Percentiles rank a stretch among this genome's conserved stretches.
These are phyloP conservation scores for Mucor ambiguus DNA, from an alignment of 371 early-diverging fungal genomes.

Conservation along the genomic window DNA sequence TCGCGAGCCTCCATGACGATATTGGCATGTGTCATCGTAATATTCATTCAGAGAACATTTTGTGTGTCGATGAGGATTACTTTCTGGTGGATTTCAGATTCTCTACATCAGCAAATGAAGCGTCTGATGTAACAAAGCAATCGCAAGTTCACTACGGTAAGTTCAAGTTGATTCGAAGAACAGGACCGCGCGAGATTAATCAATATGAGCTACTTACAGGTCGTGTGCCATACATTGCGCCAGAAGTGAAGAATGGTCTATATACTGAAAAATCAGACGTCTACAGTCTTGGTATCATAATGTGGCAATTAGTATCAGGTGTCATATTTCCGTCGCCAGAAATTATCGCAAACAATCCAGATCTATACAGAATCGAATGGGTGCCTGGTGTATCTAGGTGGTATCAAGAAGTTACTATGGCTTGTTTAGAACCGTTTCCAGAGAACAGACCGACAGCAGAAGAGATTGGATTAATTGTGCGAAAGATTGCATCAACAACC, in stretches of 20 bases:
- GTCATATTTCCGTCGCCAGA: constrained; percentile 46
- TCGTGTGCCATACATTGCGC: constrained; percentile 60
- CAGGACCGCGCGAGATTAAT: not conserved
- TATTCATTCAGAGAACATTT: constrained; percentile 40
- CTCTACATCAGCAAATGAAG: constrained; percentile 40
- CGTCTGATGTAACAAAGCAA: constrained; percentile 29
- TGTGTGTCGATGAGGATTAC: constrained; percentile 40
- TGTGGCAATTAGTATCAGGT: constrained; percentile 51
- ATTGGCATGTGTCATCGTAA: constrained; percentile 48
- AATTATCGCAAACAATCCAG: constrained; percentile 28
- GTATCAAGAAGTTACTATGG: constrained; percentile 14
- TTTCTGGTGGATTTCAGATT: constrained; percentile 43
- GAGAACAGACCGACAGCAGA: constrained; percentile 15
- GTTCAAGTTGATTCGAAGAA: not conserved
- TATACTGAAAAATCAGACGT: constrained; percentile 46
- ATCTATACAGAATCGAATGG: constrained; percentile 39
- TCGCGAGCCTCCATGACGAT: constrained; percentile 42
- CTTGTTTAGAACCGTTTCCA: constrained; percentile 14
- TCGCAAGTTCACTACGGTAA: constrained; percentile 42
- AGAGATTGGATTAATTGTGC: constrained; percentile 32
- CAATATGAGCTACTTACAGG: not conserved
- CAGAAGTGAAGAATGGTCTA: constrained; percentile 44
- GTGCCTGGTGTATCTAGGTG: constrained; percentile 7
- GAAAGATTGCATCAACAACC: constrained; percentile 51
- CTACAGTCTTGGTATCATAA: constrained; percentile 43